These are phyloP conservation scores for Barnettozyma wickerhamii DNA, from an alignment of 805 yeast species.

Conservation along the genomic window DNA sequence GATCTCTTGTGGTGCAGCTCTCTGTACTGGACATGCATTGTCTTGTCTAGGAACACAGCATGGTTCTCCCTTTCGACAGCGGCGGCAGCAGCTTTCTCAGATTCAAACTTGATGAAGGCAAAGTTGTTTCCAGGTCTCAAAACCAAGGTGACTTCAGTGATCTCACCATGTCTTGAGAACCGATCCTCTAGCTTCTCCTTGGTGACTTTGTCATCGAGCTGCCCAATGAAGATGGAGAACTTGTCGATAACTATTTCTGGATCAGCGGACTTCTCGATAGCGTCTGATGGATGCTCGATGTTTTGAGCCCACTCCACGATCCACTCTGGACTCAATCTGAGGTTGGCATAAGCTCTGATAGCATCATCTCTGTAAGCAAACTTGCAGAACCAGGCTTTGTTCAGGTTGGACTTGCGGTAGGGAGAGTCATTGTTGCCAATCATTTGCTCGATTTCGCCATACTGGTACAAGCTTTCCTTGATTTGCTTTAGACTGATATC, in stretches of 20 bases:
- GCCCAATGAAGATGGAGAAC: slow-evolving; percentile 76
- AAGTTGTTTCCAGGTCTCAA: slow-evolving; percentile 48
- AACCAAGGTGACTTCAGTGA: slow-evolving; percentile 52
- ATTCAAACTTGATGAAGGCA: slow-evolving; percentile 67
- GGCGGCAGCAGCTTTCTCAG: slow-evolving; percentile 73
- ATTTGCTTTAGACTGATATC: slow-evolving; percentile 32
- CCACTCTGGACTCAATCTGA: slow-evolving; percentile 51
- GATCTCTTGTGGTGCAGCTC: slow-evolving; percentile 42
- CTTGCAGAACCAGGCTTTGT: slow-evolving; percentile 65
- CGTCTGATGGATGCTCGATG: slow-evolving; percentile 47
- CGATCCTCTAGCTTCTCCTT: slow-evolving; percentile 52
- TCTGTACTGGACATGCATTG: slow-evolving; percentile 83
- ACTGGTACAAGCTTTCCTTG: slow-evolving; percentile 37
- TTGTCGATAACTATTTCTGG: slow-evolving; percentile 55
- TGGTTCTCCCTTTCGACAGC: slow-evolving; percentile 87
- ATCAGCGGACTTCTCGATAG: slow-evolving; percentile 20
- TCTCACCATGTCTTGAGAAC: slow-evolving; percentile 64
- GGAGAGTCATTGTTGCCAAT: slow-evolving; percentile 36
- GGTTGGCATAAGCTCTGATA: slow-evolving; percentile 72
- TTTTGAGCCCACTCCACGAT: slow-evolving; percentile 85
- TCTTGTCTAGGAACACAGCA: slow-evolving; percentile 62
- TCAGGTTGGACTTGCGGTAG: slow-evolving; percentile 26
- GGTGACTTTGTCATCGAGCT: slow-evolving; percentile 50
- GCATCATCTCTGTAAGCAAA: slow-evolving; percentile 86
- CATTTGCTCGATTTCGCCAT: slow-evolving; percentile 75